Conservation (phyloP, 768 basidiomycete genomes). For the Clitopilus hobsonii region DNA sequence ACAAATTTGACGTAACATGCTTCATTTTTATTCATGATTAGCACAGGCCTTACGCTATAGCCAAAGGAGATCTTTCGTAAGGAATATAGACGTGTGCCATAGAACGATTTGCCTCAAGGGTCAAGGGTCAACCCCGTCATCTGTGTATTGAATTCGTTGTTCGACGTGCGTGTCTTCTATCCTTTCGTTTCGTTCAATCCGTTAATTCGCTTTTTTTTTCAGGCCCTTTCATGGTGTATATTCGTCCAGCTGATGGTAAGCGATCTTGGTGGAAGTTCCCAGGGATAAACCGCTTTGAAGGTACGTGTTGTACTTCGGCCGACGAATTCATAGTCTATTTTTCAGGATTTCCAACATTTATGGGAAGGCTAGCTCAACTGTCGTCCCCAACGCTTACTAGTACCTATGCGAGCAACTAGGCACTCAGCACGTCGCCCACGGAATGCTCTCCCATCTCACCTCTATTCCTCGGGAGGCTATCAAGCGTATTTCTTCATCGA, state of each 20-base stretch:
- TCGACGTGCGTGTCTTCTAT: not conserved
- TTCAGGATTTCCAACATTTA: too few species aligned
- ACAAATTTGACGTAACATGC: not conserved
- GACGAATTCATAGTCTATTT: too few species aligned
- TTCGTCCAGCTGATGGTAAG: not conserved
- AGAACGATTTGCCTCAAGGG: not conserved
- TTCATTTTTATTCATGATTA: conserved; percentile 1
- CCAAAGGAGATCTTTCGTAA: not conserved
- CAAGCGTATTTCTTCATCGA: too few species aligned
- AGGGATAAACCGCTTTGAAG: too few species aligned
- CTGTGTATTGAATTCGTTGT: not conserved
- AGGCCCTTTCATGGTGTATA: not conserved
- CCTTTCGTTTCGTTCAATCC: not conserved
- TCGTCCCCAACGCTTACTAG: too few species aligned
- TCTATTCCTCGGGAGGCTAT: conserved; percentile 32
- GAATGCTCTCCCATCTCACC: too few species aligned
- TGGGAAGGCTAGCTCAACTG: too few species aligned
- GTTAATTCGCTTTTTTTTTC: not conserved
- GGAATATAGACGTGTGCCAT: not conserved
- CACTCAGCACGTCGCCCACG: too few species aligned
- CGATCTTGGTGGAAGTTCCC: too few species aligned
- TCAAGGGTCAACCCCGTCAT: not conserved
- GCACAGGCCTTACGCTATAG: not conserved
- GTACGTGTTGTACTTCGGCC: too few species aligned
- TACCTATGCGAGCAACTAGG: too few species aligned